phyloP scores from a whole-genome alignment of 2,329 filamentous ascomycete species.

The Thyridium curvatum region DNA sequence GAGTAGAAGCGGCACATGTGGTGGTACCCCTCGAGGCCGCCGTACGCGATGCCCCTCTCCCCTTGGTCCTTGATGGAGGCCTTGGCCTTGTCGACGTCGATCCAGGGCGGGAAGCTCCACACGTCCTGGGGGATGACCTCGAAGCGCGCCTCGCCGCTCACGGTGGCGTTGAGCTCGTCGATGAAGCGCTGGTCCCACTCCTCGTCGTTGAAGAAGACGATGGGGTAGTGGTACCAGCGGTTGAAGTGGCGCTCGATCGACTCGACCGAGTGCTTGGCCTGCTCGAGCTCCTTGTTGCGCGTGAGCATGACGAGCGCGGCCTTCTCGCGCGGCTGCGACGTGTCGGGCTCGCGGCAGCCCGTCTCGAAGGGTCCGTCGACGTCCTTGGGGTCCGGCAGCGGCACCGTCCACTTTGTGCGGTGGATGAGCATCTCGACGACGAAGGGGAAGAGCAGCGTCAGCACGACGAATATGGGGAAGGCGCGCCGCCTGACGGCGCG shows the following conservation, averaged over 20 bases:
- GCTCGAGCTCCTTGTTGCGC: constrained; percentile 33
- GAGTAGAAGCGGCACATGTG: constrained; percentile 33
- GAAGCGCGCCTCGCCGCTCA: constrained; percentile 29
- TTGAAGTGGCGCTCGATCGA: constrained; percentile 38
- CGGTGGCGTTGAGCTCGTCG: constrained; percentile 24
- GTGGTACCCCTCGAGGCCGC: constrained; percentile 31
- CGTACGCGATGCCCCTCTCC: constrained; percentile 25
- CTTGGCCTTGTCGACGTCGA: constrained; percentile 13
- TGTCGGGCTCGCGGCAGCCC: constrained; percentile 30
- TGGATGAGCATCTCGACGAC: constrained; percentile 27
- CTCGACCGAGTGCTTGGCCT: constrained; percentile 29
- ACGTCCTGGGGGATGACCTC: constrained; percentile 31
- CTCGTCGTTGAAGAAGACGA: constrained; percentile 40
- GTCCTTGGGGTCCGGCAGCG: constrained; percentile 20
- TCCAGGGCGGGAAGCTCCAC: constrained; percentile 32
- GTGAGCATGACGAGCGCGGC: constrained; percentile 39
- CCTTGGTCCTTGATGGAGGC: constrained; percentile 17
- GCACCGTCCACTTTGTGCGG: constrained; percentile 24
- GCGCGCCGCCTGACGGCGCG: background rate
- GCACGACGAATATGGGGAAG: constrained; percentile 10
- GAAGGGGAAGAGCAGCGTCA: constrained; percentile 21
- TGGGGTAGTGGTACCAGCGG: constrained; percentile 38
- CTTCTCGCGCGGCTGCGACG: constrained; percentile 28
- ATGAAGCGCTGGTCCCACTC: constrained; percentile 32
- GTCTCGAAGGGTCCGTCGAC: constrained; percentile 33